Base-by-base conservation (phyloP, 1,284 basidiomycete genomes). In the Trichosporon sp. region DNA sequence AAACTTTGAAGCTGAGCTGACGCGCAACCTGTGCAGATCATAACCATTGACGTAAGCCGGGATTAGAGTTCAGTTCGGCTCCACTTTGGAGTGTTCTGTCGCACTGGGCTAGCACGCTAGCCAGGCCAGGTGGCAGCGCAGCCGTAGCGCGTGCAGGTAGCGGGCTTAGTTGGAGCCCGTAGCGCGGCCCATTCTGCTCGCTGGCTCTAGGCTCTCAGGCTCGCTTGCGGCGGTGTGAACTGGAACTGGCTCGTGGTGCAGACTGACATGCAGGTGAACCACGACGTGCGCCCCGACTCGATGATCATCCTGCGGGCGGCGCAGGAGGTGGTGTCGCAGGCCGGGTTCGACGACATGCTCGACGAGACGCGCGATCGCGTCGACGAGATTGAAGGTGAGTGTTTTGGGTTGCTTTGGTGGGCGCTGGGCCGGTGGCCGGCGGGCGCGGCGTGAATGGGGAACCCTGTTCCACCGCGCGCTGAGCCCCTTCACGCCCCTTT, bases 281-380 rank as follows among this genome's bases (percentile, higher is more conserved):
- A 92, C 78, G 87, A 92, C 68, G 89, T 93, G 15, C 88, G 89
- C 56, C 90, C 91, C 15, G 92, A 93, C 81, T 92, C 89, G 0
- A 87, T 90, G 84, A 84, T 91, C 35, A 87, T 91, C 62, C 84
- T 92, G 5, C 87, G 88, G 68, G 89, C 90, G 32, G 89, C 89
- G 12, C 85, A 86, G 70, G 85, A 90, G 74, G 89, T 93, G 11
- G 88, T 90, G 32, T 84, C 88, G 35, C 87, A 88, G 76, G 88
- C 90, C 62, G 89, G 88, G 15, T 72, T 92, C 93, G 88, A 92
- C 69, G 88, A 91, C 32, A 77, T 88, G 64, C 85, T 93, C 15
- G 87, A 91, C 66, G 85, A 84, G 69, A 91, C 92, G 29, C 86
- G 89, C 64, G 87, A 87, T 73, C 86, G 91, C 34, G 88, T 93